phyloP scores from a whole-genome alignment of 257 asterid genomes.

The Mentha longifolia region DNA sequence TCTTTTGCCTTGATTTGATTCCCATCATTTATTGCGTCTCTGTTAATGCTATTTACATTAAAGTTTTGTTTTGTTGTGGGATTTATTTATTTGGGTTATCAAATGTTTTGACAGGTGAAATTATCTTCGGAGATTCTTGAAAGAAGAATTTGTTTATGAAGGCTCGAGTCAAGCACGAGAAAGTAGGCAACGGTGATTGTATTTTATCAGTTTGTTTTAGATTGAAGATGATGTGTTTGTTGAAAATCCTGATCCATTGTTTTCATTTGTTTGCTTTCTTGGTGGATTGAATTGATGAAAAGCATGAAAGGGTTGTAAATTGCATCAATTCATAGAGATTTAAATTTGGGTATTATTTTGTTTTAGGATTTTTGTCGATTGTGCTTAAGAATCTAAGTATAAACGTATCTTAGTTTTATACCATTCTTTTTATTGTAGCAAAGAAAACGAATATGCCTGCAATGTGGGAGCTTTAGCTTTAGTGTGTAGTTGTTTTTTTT shows the following conservation, averaged over 20 bases:
- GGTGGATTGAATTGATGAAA: not conserved
- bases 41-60: not conserved
- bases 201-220: conserved; percentile 7
- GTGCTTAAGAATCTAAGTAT: conserved; percentile 34
- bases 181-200: conserved; percentile 37
- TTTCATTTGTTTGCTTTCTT: not conserved
- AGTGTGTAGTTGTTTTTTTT: conserved; percentile 41
- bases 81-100: conserved; percentile 37
- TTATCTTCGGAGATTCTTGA: conserved; percentile 20
- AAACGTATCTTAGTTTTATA: not conserved
- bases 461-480: conserved; percentile 32
- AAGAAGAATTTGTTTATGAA: conserved; percentile 62
- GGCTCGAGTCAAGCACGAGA: conserved; percentile 48
- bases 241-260: not conserved
- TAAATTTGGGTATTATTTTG: not conserved
- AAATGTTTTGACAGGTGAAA: conserved; percentile 35
- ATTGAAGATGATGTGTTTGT: not conserved
- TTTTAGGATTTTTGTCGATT: conserved; percentile 29
- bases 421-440: not conserved
- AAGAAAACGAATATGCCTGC: not conserved
- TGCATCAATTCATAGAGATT: conserved; percentile 9
- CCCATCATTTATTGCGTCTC: conserved; percentile 31
- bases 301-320: not conserved
- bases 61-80: conserved; percentile 10
- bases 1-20: conserved; percentile 16